These are phyloP conservation scores for Pleurotus citrinopileatus DNA, from an alignment of 768 basidiomycete genomes.

Conservation along the genomic window DNA sequence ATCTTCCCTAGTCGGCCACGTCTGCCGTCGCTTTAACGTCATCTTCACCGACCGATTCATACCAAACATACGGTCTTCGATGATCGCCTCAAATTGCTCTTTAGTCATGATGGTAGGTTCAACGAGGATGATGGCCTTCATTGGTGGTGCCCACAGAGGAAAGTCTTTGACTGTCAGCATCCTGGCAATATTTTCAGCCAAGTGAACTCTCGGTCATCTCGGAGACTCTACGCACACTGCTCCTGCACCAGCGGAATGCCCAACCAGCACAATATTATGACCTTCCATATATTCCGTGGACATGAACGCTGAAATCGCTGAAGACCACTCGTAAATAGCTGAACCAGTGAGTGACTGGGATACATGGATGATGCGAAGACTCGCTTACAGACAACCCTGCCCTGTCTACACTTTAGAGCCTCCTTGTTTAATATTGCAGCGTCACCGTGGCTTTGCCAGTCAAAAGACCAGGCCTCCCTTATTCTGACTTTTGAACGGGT, in stretches of 20 bases:
- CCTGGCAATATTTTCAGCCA: constrained; percentile 31
- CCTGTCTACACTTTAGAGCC: constrained; percentile 25
- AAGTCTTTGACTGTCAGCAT: constrained; percentile 35
- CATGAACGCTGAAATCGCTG: constrained; percentile 32
- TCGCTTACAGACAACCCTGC: constrained; percentile 34
- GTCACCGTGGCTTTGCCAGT: constrained; percentile 52
- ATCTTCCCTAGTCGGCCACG: constrained; percentile 3
- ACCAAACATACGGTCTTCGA: constrained; percentile 10
- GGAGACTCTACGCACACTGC: constrained; percentile 38
- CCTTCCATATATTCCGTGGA: constrained; percentile 27
- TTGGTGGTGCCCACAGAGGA: constrained; percentile 23
- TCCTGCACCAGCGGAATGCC: constrained; percentile 42
- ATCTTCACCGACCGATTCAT: background rate
- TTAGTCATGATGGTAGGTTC: constrained; percentile 42
- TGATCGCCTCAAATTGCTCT: constrained; percentile 31
- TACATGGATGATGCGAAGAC: background rate
- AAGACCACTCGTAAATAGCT: constrained; percentile 38
- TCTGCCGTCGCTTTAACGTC: background rate
- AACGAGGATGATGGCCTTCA: constrained; percentile 37
- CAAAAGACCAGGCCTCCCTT: constrained; percentile 48
- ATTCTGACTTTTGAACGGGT: constrained; percentile 16
- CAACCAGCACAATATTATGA: constrained; percentile 35
- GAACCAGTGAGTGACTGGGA: background rate
- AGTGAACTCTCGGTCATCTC: no score
- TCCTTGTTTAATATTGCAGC: constrained; percentile 41